Evolutionary conservation across 2,329 filamentous ascomycete genomes (phyloP).

Genomic region (Hymenotorrendiella dingleyae): DNA sequence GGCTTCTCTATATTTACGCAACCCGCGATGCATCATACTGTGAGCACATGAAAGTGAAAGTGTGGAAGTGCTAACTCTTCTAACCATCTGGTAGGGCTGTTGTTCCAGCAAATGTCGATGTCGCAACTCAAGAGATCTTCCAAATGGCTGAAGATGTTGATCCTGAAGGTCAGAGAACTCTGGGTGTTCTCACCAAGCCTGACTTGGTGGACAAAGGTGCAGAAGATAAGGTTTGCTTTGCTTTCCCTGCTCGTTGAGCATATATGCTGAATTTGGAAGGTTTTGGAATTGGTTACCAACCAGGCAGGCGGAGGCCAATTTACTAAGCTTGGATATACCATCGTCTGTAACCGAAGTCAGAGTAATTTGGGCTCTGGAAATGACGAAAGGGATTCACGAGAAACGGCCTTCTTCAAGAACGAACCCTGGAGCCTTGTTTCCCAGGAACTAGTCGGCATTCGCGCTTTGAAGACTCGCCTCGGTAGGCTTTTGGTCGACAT

Average conservation of each 20-base stretch:
- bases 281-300: neutral
- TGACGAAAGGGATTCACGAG: neutral
- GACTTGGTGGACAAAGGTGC: slow-evolving; percentile 5
- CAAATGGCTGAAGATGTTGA: slow-evolving; percentile 39
- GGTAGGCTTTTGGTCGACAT: neutral
- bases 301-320: neutral
- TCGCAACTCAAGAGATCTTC: slow-evolving; percentile 28
- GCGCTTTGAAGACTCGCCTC: neutral
- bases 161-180: slow-evolving; percentile 31
- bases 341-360: slow-evolving; percentile 11
- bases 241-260: too few species aligned
- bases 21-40: slow-evolving; percentile 33
- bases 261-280: neutral
- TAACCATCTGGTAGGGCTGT: too few species aligned
- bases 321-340: slow-evolving; percentile 9
- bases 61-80: too few species aligned
- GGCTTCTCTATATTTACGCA: slow-evolving; percentile 47
- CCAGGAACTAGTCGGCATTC: slow-evolving; percentile 3
- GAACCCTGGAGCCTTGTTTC: slow-evolving; percentile 5
- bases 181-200: slow-evolving; percentile 47
- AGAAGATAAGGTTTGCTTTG: neutral
- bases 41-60: neutral
- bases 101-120: slow-evolving; percentile 15
- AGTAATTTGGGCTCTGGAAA: neutral
- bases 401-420: neutral